phyloP scores from a whole-genome alignment of 1,284 basidiomycete species.

The Puccinia horiana region DNA sequence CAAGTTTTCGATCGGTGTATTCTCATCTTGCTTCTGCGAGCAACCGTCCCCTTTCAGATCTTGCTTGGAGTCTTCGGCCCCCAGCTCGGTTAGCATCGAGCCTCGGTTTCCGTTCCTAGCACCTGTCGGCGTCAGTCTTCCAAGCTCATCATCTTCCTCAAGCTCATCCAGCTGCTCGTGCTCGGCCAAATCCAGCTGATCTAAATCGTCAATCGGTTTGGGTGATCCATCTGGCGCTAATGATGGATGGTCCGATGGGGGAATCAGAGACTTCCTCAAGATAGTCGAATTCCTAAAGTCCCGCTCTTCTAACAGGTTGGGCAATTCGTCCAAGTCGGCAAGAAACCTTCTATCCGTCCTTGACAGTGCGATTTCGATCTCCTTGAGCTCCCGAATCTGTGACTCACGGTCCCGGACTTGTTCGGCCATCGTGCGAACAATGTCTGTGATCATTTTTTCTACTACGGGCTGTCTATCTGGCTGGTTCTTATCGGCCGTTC shows the following conservation, averaged over 20 bases:
- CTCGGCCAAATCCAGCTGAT: background rate
- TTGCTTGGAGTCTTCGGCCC: background rate
- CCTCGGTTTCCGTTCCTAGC: background rate
- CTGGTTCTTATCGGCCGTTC: background rate
- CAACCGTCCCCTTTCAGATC: background rate
- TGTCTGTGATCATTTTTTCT: conserved; percentile 44
- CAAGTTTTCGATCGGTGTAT: conserved; percentile 22
- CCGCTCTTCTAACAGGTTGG: conserved; percentile 21
- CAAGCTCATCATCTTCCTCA: background rate
- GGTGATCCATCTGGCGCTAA: background rate
- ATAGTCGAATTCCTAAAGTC: conserved; percentile 34
- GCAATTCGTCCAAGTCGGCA: conserved; percentile 41
- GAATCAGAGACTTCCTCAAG: conserved; percentile 11
- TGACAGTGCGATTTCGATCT: conserved; percentile 43
- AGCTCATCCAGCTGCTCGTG: background rate
- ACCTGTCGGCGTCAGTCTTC: conserved; percentile 33
- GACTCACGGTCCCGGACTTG: conserved; percentile 41
- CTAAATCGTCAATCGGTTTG: background rate
- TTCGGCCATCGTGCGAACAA: conserved; percentile 48
- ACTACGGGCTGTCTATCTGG: conserved; percentile 40
- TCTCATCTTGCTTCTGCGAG: background rate
- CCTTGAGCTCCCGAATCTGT: conserved; percentile 45
- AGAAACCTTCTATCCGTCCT: conserved; percentile 40
- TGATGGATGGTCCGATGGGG: background rate
- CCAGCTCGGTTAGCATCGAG: background rate